These are phyloP conservation scores for Dactylellina sp. DNA, from an alignment of 2,329 filamentous ascomycete genomes.

Conservation along the genomic window DNA sequence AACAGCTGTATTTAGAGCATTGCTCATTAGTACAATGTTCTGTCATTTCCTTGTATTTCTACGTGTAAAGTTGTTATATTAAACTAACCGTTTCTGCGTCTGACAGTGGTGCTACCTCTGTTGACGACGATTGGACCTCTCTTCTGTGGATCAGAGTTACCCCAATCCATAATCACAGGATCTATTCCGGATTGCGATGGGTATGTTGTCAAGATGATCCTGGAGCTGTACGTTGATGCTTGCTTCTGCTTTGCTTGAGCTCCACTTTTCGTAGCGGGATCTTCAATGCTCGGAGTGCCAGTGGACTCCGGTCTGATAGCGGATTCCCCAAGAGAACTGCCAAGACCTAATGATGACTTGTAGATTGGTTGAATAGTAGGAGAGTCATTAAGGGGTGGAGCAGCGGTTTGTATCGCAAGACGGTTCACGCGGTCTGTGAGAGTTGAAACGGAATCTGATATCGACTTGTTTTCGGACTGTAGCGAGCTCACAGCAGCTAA, in stretches of 20 bases:
- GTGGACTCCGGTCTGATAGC: slow-evolving; percentile 49
- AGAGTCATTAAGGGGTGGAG: slow-evolving; percentile 58
- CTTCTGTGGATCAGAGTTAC: slow-evolving; percentile 77
- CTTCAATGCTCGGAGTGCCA: slow-evolving; percentile 61
- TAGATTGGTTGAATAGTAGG: slow-evolving; percentile 42
- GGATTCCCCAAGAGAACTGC: slow-evolving; percentile 37
- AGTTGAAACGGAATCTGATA: slow-evolving; percentile 70
- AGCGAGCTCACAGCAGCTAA: slow-evolving; percentile 70
- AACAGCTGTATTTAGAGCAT: slow-evolving; percentile 69
- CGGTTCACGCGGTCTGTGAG: slow-evolving; percentile 74
- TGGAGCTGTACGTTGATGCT: slow-evolving; percentile 67
- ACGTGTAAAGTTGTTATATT: slow-evolving; percentile 24
- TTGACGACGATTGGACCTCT: slow-evolving; percentile 92
- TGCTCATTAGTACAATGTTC: slow-evolving; percentile 1
- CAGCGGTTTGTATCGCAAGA: slow-evolving; percentile 69
- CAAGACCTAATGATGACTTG: slow-evolving; percentile 39
- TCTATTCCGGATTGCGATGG: slow-evolving; percentile 94
- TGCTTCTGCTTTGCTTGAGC: slow-evolving; percentile 61
- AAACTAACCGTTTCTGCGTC: slow-evolving; percentile 79
- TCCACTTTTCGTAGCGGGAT: slow-evolving; percentile 57
- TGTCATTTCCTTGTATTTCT: slow-evolving; percentile 6
- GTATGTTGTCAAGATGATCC: slow-evolving; percentile 83
- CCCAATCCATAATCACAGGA: slow-evolving; percentile 89
- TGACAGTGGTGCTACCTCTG: slow-evolving; percentile 78
- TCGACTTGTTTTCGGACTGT: slow-evolving; percentile 69